These are phyloP conservation scores for Boechera stricta DNA, from an alignment of 345 rosid genomes.

Conservation along the genomic window DNA sequence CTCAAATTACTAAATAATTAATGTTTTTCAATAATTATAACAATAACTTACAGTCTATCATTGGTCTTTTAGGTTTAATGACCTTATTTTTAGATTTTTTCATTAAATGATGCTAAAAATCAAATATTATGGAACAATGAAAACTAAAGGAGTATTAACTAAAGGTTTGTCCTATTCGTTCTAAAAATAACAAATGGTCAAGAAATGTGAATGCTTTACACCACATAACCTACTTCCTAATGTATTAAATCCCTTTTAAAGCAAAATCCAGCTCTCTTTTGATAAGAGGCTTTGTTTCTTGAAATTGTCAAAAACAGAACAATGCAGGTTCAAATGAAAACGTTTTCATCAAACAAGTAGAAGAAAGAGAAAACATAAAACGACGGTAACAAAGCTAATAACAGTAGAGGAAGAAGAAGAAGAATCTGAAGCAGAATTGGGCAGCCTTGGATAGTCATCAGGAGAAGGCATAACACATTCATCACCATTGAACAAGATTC, in stretches of 20 bases:
- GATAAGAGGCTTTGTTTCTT: background rate
- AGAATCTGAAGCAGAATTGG: constrained; percentile 45
- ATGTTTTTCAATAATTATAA: no score
- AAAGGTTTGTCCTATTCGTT: no score
- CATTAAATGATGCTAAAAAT: no score
- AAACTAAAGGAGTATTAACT: no score
- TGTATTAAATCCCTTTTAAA: background rate
- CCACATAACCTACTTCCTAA: background rate
- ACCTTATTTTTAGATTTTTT: no score
- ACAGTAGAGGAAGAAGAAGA: constrained; percentile 18
- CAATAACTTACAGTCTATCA: no score
- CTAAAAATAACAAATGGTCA: background rate
- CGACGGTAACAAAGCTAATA: constrained; percentile 8
- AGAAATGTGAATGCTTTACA: background rate
- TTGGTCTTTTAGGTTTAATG: no score
- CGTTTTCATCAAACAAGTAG: constrained; percentile 30
- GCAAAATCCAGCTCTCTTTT: constrained; percentile 9
- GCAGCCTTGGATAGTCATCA: constrained; percentile 71
- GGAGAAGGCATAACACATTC: constrained; percentile 93
- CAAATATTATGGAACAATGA: no score
- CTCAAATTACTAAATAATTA: no score
- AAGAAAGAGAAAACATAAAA: constrained; percentile 38
- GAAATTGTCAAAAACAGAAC: constrained; percentile 1
- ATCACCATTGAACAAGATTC: constrained; percentile 80
- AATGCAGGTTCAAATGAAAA: constrained; percentile 15